phyloP scores from a whole-genome alignment of 2,329 filamentous ascomycete genomes.

The Penicillium sp. region DNA sequence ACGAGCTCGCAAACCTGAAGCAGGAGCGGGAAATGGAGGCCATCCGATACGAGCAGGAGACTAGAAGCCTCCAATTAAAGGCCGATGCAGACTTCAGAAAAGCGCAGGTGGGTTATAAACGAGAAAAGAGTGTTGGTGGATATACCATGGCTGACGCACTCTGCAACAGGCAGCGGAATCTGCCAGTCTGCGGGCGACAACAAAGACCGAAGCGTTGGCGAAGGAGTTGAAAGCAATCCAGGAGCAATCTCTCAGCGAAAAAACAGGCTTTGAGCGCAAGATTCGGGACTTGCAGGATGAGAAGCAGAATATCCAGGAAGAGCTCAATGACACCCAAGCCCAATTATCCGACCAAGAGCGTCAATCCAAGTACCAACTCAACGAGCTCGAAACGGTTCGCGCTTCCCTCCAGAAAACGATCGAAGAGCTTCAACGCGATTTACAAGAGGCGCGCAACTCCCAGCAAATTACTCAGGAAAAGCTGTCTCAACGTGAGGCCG shows the following conservation, averaged over 20 bases:
- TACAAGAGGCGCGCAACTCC: slow-evolving; percentile 59
- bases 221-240: slow-evolving; percentile 58
- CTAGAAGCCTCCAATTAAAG: slow-evolving; percentile 75
- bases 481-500: slow-evolving; percentile 67
- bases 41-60: slow-evolving; percentile 78
- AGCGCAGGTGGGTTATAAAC: slow-evolving; percentile 49
- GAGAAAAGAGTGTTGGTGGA: not conserved
- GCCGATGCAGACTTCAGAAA: slow-evolving; percentile 84
- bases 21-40: slow-evolving; percentile 82
- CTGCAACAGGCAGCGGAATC: slow-evolving; percentile 52
- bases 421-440: slow-evolving; percentile 52
- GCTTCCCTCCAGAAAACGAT: slow-evolving; percentile 59
- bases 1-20: slow-evolving; percentile 82
- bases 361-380: slow-evolving; percentile 60
- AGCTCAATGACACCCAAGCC: slow-evolving; percentile 79
- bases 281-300: slow-evolving; percentile 65
- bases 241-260: slow-evolving; percentile 58
- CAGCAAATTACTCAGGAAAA: slow-evolving; percentile 65
- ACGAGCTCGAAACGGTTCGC: slow-evolving; percentile 63
- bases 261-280: slow-evolving; percentile 56
- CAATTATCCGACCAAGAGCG: slow-evolving; percentile 69
- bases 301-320: slow-evolving; percentile 73
- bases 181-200: slow-evolving; percentile 51
- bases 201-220: slow-evolving; percentile 57
- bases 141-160: not conserved